Evolutionary conservation across 164 flowering plant genomes (phyloP).

Genomic region (Vitis riparia): DNA sequence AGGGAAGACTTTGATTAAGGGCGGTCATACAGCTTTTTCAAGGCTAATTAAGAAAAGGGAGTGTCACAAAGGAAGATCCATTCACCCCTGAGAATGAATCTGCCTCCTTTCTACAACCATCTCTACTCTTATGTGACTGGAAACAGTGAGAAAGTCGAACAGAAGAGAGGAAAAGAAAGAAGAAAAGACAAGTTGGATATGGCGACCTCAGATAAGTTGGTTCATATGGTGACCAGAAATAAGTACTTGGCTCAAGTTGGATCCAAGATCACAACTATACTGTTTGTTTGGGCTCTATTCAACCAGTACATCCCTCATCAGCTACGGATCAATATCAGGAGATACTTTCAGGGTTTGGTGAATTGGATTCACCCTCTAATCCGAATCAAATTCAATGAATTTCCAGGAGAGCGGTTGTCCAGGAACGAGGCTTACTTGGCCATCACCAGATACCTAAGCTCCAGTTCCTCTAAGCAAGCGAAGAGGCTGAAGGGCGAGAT

Average conservation of each 20-base stretch:
- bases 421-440: slow-evolving; percentile 27
- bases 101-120: no score
- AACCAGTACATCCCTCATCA: slow-evolving; percentile 16
- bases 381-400: slow-evolving; percentile 25
- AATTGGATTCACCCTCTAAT: slow-evolving; percentile 22
- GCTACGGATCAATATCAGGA: background rate
- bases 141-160: slow-evolving; percentile 4
- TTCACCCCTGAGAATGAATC: no score
- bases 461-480: slow-evolving; percentile 18
- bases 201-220: no score
- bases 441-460: slow-evolving; percentile 26
- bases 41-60: no score
- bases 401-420: slow-evolving; percentile 6
- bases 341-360: background rate
- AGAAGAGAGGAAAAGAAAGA: background rate
- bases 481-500: slow-evolving; percentile 31
- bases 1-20: no score
- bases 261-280: slow-evolving; percentile 7
- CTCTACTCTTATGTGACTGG: no score
- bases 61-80: no score
- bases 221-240: no score
- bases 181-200: background rate
- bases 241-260: slow-evolving; percentile 1
- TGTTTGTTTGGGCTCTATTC: slow-evolving; percentile 20
- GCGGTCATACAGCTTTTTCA: no score